Evolutionary conservation across 1,284 basidiomycete species (phyloP).

Genomic region (Ganoderma leucocontextum): DNA sequence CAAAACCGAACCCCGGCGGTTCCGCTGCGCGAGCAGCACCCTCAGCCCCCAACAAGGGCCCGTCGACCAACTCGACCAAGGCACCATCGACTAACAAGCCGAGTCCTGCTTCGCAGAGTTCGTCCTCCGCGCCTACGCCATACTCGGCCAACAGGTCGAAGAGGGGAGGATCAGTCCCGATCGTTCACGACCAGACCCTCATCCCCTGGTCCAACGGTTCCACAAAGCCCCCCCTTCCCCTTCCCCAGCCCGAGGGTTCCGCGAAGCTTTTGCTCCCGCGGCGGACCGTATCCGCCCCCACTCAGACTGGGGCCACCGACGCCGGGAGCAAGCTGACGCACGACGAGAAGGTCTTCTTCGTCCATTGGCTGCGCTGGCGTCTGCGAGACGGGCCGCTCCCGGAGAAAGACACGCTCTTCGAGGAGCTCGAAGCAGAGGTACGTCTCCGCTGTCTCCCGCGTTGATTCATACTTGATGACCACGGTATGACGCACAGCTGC

Average conservation of each 20-base stretch:
- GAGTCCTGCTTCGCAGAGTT: background rate
- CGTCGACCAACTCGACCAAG: background rate
- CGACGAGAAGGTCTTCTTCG: slow-evolving; percentile 14
- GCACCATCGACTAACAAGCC: background rate
- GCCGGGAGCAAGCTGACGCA: background rate
- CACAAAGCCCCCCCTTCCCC: background rate
- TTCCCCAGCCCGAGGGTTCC: background rate
- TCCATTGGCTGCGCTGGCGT: slow-evolving; percentile 16
- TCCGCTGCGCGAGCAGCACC: background rate
- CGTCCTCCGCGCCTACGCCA: background rate
- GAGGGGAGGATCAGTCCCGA: background rate
- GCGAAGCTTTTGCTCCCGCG: background rate
- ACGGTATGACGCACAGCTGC: background rate
- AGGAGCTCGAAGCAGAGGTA: slow-evolving; percentile 12
- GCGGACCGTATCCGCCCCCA: background rate
- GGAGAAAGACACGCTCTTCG: background rate
- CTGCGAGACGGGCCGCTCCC: slow-evolving; percentile 10
- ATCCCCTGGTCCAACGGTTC: background rate
- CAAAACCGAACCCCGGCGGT: background rate
- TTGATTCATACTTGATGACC: background rate
- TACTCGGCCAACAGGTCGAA: background rate
- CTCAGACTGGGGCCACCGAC: background rate
- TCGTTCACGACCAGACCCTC: background rate
- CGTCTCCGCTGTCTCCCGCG: background rate
- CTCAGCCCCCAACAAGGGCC: background rate